phyloP scores from a whole-genome alignment of 352 stramenopile species.

The Phytophthora fragariaefolia region DNA sequence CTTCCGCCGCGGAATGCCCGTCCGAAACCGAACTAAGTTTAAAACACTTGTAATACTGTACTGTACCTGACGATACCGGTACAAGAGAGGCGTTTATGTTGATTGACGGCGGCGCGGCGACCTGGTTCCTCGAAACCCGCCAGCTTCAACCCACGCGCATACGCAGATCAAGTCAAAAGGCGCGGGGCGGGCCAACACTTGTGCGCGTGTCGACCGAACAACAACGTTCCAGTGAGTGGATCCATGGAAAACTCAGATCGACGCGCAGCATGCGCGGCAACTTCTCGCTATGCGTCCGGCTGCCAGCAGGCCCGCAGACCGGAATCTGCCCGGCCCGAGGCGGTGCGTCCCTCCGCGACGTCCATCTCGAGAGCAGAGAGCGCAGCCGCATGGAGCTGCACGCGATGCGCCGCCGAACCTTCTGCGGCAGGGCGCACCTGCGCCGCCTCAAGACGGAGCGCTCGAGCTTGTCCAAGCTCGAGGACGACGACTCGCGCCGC shows the following conservation, averaged over 20 bases:
- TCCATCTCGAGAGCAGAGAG: conserved; percentile 13
- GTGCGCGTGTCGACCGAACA: conserved; percentile 11
- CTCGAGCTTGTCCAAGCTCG: conserved; percentile 38
- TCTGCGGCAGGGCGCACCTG: conserved; percentile 38
- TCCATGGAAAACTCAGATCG: conserved; percentile 39
- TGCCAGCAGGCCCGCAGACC: neutral
- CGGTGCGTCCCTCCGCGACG: conserved; percentile 4
- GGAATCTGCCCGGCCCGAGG: conserved; percentile 15
- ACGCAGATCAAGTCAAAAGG: conserved; percentile 7
- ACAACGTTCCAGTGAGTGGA: too few species aligned
- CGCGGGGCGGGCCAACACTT: conserved; percentile 19
- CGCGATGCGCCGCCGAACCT: conserved; percentile 35
- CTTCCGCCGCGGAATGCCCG: conserved; percentile 11
- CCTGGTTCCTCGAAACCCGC: too few species aligned
- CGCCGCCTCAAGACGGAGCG: conserved; percentile 37
- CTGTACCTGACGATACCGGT: too few species aligned
- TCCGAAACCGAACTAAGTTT: too few species aligned
- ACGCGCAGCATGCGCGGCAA: conserved; percentile 23
- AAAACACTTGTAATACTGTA: too few species aligned
- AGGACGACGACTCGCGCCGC: conserved; percentile 21
- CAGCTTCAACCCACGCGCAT: conserved; percentile 21
- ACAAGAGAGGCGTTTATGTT: too few species aligned
- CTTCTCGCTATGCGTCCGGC: neutral
- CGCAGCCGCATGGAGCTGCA: conserved; percentile 31
- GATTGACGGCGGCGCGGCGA: too few species aligned